Base-by-base conservation (phyloP, 495 filamentous ascomycete genomes). In the Aspergillus ellipticus region DNA sequence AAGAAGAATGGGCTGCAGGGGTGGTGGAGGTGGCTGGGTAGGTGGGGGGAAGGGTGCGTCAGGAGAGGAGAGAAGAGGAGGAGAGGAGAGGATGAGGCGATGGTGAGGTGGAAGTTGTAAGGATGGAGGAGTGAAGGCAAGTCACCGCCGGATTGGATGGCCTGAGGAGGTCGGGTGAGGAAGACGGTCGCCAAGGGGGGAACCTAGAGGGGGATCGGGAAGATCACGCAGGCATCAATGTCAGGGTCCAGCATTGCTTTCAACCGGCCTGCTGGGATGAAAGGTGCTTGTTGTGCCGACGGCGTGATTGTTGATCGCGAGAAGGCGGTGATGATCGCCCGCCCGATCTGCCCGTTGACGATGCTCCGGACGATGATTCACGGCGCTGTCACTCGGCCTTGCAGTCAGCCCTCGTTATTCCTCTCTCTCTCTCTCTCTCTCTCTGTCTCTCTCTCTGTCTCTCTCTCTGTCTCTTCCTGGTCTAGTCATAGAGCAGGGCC, bases 91-190 rank as follows among this genome's bases (percentile, higher is more conserved):
- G 59, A 56, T 53, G 57, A 50, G 24, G 24, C 24, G 24, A 39
- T 20, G 53, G 20, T 45, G 28, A 59, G 57, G 49, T 37, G 49
- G 45, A 59, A 28, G 43, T 19, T 47, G 49, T 37, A 57, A 37
- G 52, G 59, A 58, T 55, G 22, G 49, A 57, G 60, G 59, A 51
- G 51, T 51, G 61, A 62, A 53, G 28, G 43, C 60, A 69, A 63
- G 57, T 66, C 54, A 62, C 49, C 41, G 19, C 56, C 58, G n/a
- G n/a, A n/a, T n/a, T n/a, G n/a, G n/a, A n/a, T n/a, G n/a, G n/a
- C n/a, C n/a, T n/a, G n/a, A n/a, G n/a, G n/a, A n/a, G n/a, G n/a
- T n/a, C n/a, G n/a, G n/a, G n/a, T n/a, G n/a, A n/a, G n/a, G n/a
- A n/a, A n/a, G n/a, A n/a, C n/a, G n/a, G n/a, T n/a, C n/a, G n/a